phyloP scores from a whole-genome alignment of 495 filamentous ascomycete genomes.

The Neurospora sp. region DNA sequence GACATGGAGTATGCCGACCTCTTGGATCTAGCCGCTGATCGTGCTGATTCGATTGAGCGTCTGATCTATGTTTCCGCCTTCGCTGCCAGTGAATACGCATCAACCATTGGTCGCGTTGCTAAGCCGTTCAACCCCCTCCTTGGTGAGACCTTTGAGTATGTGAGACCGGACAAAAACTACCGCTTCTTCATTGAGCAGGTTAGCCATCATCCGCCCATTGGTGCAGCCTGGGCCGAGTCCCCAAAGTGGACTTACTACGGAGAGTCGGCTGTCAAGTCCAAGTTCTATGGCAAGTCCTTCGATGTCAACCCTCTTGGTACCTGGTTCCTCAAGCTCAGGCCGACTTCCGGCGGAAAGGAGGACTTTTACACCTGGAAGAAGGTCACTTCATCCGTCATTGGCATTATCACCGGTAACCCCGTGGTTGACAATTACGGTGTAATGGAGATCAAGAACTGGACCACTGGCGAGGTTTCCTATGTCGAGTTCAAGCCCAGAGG shows the following conservation, averaged over 20 bases:
- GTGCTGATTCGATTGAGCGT: slow-evolving; percentile 77
- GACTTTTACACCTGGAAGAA: slow-evolving; percentile 99
- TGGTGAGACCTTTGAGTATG: slow-evolving; percentile 96
- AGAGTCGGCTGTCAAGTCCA: slow-evolving; percentile 92
- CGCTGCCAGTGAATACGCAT: slow-evolving; percentile 91
- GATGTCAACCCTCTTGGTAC: slow-evolving; percentile 94
- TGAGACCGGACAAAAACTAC: slow-evolving; percentile 88
- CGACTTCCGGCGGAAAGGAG: slow-evolving; percentile 60
- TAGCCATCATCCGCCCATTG: slow-evolving; percentile 93
- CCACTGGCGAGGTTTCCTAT: slow-evolving; percentile 80
- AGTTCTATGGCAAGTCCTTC: slow-evolving; percentile 95
- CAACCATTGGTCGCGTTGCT: slow-evolving; percentile 89
- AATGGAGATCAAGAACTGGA: slow-evolving; percentile 97
- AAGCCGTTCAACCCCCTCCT: slow-evolving; percentile 97
- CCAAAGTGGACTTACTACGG: slow-evolving; percentile 97
- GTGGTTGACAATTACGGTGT: slow-evolving; percentile 97
- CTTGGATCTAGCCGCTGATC: slow-evolving; percentile 79
- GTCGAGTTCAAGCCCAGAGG: slow-evolving; percentile 93
- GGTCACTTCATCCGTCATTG: slow-evolving; percentile 92
- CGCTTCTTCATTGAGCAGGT: slow-evolving; percentile 98
- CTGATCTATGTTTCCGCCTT: slow-evolving; percentile 96
- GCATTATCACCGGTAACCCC: slow-evolving; percentile 93
- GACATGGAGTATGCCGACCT: slow-evolving; percentile 97
- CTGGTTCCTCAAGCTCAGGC: slow-evolving; percentile 88
- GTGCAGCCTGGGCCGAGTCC: slow-evolving; percentile 87